Evolutionary conservation across 73 alveolate species (phyloP).

Genomic region (Durusdinium trenchii): DNA sequence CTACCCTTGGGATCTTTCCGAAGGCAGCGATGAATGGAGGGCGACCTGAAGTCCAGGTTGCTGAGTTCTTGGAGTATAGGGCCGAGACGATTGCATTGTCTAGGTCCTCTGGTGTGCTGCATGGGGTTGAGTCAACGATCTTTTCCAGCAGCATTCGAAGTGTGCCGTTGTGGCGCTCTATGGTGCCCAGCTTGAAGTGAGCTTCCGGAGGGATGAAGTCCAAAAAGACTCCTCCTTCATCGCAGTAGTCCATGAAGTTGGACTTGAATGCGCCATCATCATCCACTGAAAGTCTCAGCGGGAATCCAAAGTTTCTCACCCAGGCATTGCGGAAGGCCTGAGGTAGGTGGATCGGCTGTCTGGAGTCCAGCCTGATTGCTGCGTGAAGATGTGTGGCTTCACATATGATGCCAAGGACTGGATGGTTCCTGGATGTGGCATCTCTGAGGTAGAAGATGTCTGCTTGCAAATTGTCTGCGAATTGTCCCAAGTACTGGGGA

Average conservation of each 20-base stretch:
- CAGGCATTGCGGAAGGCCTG: background rate
- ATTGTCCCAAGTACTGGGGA: background rate
- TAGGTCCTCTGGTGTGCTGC: background rate
- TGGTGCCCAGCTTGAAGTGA: background rate
- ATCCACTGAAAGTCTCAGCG: background rate
- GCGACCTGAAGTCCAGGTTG: background rate
- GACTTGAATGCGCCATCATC: background rate
- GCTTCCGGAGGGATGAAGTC: background rate
- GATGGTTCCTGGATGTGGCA: background rate
- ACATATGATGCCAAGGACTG: background rate
- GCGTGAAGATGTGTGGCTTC: background rate
- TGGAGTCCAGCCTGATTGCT: background rate
- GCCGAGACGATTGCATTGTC: background rate
- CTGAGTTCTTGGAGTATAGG: background rate
- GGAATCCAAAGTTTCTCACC: background rate
- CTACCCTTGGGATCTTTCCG: background rate
- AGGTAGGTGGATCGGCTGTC: background rate
- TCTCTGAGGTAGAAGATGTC: slow-evolving; percentile 4
- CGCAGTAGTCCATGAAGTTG: background rate
- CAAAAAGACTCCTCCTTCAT: background rate
- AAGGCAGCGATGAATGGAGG: slow-evolving; percentile 6
- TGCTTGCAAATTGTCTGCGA: background rate
- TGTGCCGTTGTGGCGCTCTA: background rate
- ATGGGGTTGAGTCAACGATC: background rate
- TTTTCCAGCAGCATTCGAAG: background rate